A percentile compares a stretch with the other conserved stretches of the same genome.
These are phyloP conservation scores for Apiospora koreana DNA, from an alignment of 2,329 filamentous ascomycete species.

Conservation along the genomic window DNA sequence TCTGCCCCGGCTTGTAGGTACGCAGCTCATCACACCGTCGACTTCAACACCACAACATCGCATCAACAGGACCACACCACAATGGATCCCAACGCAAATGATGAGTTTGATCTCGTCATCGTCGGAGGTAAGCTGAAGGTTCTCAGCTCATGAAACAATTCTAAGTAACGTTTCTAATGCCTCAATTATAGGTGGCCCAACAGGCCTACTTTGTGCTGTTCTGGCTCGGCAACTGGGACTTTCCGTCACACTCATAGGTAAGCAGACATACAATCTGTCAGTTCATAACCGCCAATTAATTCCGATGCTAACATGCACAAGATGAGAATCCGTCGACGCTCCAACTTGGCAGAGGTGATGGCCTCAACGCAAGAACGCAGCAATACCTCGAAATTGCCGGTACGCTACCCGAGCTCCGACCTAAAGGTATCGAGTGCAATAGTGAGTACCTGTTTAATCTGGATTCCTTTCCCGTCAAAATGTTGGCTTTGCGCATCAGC, in stretches of 20 bases:
- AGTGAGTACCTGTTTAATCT: constrained; percentile 36
- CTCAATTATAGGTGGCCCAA: constrained; percentile 40
- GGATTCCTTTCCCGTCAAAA: too few species aligned
- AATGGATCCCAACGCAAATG: not conserved
- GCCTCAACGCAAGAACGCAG: constrained; percentile 49
- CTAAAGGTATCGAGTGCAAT: constrained; percentile 48
- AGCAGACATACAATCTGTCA: not conserved
- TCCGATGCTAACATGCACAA: constrained; percentile 19
- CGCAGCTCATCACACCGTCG: not conserved
- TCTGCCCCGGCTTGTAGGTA: too few species aligned
- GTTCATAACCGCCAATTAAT: not conserved
- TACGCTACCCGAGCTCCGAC: constrained; percentile 42
- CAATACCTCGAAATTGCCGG: constrained; percentile 48
- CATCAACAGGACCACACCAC: not conserved
- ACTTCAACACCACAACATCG: not conserved
- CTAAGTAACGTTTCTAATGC: constrained; percentile 8
- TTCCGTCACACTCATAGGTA: constrained; percentile 41
- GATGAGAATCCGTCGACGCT: constrained; percentile 41
- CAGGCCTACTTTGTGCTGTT: constrained; percentile 46
- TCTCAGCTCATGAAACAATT: too few species aligned
- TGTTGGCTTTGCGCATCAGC: not conserved
- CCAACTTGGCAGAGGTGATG: constrained; percentile 46
- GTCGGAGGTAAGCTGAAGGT: constrained; percentile 33
- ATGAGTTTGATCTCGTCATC: constrained; percentile 35
- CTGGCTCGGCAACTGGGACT: constrained; percentile 43